A percentile compares a stretch with the other conserved stretches of the same genome.
Evolutionary conservation across 2,329 filamentous ascomycete genomes (phyloP).

Genomic region (Alternaria ventricosa): DNA sequence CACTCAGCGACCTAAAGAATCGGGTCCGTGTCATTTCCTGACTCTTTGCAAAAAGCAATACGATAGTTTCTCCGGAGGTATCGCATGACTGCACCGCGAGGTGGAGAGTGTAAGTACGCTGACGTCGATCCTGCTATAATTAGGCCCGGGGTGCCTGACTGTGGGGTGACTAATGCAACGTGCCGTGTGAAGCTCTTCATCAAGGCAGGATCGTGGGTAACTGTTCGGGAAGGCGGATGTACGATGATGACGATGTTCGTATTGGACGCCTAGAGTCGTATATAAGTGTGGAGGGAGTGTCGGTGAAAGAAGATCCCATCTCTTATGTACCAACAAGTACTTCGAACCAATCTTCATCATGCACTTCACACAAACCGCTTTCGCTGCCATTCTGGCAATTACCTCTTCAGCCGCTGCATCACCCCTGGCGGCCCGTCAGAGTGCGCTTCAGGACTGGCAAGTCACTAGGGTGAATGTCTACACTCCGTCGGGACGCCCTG

Average conservation of each 20-base stretch:
- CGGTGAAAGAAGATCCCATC: neutral
- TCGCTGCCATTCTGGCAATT: slow-evolving; percentile 18
- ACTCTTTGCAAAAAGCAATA: too few species aligned
- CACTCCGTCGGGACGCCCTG: slow-evolving; percentile 27
- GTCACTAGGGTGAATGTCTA: slow-evolving; percentile 14
- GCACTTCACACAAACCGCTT: slow-evolving; percentile 14
- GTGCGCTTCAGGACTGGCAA: slow-evolving; percentile 27
- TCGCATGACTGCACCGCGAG: too few species aligned
- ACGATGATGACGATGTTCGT: neutral
- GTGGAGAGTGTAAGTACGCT: neutral
- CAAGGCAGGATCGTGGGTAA: neutral
- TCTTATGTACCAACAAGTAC: neutral
- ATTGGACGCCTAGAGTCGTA: slow-evolving; percentile 1
- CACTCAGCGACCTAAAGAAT: too few species aligned
- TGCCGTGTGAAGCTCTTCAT: neutral
- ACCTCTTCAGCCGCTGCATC: slow-evolving; percentile 9
- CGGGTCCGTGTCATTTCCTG: too few species aligned
- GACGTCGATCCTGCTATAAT: slow-evolving; percentile 6
- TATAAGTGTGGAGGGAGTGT: neutral
- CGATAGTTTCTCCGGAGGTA: too few species aligned
- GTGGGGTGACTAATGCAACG: slow-evolving; percentile 3
- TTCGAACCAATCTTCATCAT: slow-evolving; percentile 4
- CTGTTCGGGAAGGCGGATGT: neutral
- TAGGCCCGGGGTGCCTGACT: slow-evolving; percentile 6
- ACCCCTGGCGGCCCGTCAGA: slow-evolving; percentile 19